Conservation (phyloP, 148 eudicot genomes). For the Persicaria tinctoria region DNA sequence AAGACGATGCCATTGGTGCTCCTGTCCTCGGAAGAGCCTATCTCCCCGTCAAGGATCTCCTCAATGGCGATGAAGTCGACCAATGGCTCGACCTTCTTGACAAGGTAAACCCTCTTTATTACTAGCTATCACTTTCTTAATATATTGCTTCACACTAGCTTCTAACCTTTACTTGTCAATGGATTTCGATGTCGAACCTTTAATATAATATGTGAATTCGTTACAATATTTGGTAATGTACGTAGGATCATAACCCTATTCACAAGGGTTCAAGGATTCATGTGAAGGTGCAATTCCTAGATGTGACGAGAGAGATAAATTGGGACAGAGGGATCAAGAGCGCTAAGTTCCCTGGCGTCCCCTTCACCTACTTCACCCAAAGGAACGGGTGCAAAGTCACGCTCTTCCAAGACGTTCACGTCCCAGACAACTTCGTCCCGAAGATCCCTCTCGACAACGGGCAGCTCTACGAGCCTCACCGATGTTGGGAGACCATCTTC, state of each 20-base stretch:
- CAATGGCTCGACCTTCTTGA: slow-evolving; percentile 37
- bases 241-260: slow-evolving; percentile 23
- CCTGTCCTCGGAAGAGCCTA: slow-evolving; percentile 38
- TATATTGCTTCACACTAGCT: slow-evolving; percentile 28
- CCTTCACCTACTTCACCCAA: slow-evolving; percentile 41
- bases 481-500: slow-evolving; percentile 53
- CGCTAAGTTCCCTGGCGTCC: slow-evolving; percentile 41
- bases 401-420: slow-evolving; percentile 42
- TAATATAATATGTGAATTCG: too few relatives aligned
- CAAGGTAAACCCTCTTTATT: slow-evolving; percentile 49
- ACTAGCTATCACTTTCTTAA: neutral
- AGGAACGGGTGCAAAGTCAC: slow-evolving; percentile 38
- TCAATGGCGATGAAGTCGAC: slow-evolving; percentile 30
- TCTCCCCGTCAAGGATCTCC: slow-evolving; percentile 33
- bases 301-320: slow-evolving; percentile 27
- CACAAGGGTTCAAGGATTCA: slow-evolving; percentile 32
- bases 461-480: slow-evolving; percentile 35
- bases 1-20: slow-evolving; percentile 37
- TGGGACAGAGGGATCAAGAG: slow-evolving; percentile 42
- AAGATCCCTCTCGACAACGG: slow-evolving; percentile 42
- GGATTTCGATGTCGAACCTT: slow-evolving; percentile 26
- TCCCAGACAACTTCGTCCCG: slow-evolving; percentile 43
- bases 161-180: slow-evolving; percentile 44
- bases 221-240: too few relatives aligned
- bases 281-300: slow-evolving; percentile 35